Base-by-base conservation (phyloP, 1,284 basidiomycete species). In the Irpex rosettiformis region DNA sequence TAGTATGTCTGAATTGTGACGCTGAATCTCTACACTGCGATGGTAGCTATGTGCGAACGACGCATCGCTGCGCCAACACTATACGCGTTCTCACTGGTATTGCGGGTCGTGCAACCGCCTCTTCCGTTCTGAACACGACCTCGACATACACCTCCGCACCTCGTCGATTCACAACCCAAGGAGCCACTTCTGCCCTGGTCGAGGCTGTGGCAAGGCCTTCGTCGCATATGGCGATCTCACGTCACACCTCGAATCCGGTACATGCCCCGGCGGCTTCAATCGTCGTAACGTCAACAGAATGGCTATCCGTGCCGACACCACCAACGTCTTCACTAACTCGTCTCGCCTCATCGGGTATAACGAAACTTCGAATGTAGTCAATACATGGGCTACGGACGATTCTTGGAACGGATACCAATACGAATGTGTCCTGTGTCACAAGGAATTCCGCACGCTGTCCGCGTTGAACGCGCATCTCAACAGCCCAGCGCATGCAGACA, bases 381-480 rank as follows among this genome's bases (percentile, higher is more conserved):
- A 47, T 47, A 56, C 25, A 28, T 67, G 63, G 63, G 73, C 74
- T 48, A 75, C 75, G 5, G 64, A 69, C 30, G 67, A 58, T 22
- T 66, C 73, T 4, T 77, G 70, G 70, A 76, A 77, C 56, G 75
- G 74, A 6, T 2, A 10, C 16, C 60, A 59, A 6, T 78, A 72
- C 67, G 74, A 76, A 61, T 79, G 77, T 66, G 71, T 73, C 62
- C 61, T 78, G 52, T 76, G 74, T 63, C 61, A 72, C 51, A 47
- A 45, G 21, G 59, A 51, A n/a, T 76, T 72, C 63, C 48, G 60
- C 6, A 57, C 60, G 11, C 64, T 72, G 18, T 6, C 42, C 11
- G 58, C 64, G 3, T 64, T 77, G 29, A 75, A 75, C 57, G 37
- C 61, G 24, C 75, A 76, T 33, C 37, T 57, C 7, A 6, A n/a